These are phyloP conservation scores for Phytophthora meadii DNA, from an alignment of 352 stramenopile genomes.

Conservation along the genomic window DNA sequence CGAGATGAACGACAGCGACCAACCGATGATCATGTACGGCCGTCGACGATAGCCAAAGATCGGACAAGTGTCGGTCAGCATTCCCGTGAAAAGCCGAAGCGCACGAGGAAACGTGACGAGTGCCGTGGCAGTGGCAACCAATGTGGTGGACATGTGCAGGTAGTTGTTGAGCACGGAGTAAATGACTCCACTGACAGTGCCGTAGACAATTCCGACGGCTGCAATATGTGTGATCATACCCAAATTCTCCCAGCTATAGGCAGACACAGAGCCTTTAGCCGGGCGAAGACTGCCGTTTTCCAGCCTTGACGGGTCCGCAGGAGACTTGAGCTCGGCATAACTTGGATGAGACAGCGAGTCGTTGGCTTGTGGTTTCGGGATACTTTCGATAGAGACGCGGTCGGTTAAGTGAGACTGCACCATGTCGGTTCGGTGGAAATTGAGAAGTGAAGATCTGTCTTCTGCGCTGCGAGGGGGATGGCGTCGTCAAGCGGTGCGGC, in stretches of 20 bases:
- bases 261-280: slow-evolving; percentile 24
- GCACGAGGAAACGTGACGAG: slow-evolving; percentile 52
- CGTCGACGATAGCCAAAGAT: slow-evolving; percentile 80
- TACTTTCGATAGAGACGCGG: slow-evolving; percentile 32
- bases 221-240: slow-evolving; percentile 54
- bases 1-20: slow-evolving; percentile 43
- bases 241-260: slow-evolving; percentile 42
- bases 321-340: slow-evolving; percentile 37
- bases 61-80: slow-evolving; percentile 76
- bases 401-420: slow-evolving; percentile 21
- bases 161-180: slow-evolving; percentile 71
- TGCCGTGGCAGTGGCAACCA: slow-evolving; percentile 50
- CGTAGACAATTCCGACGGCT: slow-evolving; percentile 53
- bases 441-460: slow-evolving; percentile 6
- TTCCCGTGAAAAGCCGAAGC: slow-evolving; percentile 62
- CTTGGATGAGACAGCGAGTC: slow-evolving; percentile 22
- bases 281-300: slow-evolving; percentile 28
- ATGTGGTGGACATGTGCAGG: slow-evolving; percentile 56
- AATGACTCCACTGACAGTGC: slow-evolving; percentile 39
- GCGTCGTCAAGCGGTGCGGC: too few species aligned
- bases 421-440: slow-evolving; percentile 7
- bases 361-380: slow-evolving; percentile 15
- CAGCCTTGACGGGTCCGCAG: slow-evolving; percentile 3
- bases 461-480: neutral
- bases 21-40: slow-evolving; percentile 86